Evolutionary conservation across 2,329 filamentous ascomycete species (phyloP).

Genomic region (Penicillium sp.): DNA sequence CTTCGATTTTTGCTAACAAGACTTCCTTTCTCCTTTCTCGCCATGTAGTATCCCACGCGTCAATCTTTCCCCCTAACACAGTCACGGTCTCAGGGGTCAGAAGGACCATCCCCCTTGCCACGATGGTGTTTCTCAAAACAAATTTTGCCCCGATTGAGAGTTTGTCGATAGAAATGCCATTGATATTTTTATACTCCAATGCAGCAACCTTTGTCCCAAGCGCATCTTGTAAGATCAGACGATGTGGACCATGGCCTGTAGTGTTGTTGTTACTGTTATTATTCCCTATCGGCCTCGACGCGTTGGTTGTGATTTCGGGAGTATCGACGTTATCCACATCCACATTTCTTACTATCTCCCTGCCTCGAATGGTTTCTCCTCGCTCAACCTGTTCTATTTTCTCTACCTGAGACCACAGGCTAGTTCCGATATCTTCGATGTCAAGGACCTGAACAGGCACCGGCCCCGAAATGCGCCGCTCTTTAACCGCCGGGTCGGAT

Average conservation of each 20-base stretch:
- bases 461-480: slow-evolving; percentile 56
- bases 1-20: slow-evolving; percentile 59
- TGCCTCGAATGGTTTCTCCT: slow-evolving; percentile 55
- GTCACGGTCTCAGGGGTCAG: slow-evolving; percentile 65
- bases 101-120: slow-evolving; percentile 73
- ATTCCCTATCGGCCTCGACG: background rate
- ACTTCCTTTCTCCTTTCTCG: slow-evolving; percentile 64
- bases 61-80: slow-evolving; percentile 85
- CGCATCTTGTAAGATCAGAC: slow-evolving; percentile 77
- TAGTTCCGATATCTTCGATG: slow-evolving; percentile 74
- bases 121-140: slow-evolving; percentile 60
- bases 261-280: slow-evolving; percentile 10
- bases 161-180: slow-evolving; percentile 57
- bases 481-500: slow-evolving; percentile 51
- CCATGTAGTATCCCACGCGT: slow-evolving; percentile 76
- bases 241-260: slow-evolving; percentile 60
- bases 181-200: slow-evolving; percentile 66
- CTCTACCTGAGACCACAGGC: slow-evolving; percentile 84
- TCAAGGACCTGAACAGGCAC: slow-evolving; percentile 79
- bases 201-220: slow-evolving; percentile 65
- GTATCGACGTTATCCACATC: slow-evolving; percentile 49
- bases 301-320: background rate
- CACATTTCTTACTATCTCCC: slow-evolving; percentile 75
- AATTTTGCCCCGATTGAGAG: slow-evolving; percentile 78
- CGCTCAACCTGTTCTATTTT: slow-evolving; percentile 55